phyloP scores from a whole-genome alignment of 1,284 basidiomycete species.

The Trametes hirsuta region DNA sequence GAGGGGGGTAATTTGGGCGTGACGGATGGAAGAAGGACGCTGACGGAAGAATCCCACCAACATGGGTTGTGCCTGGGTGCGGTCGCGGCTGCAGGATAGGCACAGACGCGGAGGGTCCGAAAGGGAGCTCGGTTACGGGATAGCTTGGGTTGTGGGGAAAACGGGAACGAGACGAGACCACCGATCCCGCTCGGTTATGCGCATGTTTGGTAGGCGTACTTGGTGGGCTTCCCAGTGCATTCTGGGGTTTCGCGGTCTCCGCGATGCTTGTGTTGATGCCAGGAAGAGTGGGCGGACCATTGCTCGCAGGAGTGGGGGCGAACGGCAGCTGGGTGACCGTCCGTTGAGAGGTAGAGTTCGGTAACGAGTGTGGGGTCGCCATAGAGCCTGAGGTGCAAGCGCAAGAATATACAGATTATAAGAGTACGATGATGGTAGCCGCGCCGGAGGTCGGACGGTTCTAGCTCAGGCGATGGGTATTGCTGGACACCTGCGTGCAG shows the following conservation, averaged over 20 bases:
- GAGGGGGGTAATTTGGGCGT: constrained; percentile 49
- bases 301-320: constrained; percentile 31
- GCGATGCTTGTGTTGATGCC: constrained; percentile 20
- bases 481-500: constrained; percentile 24
- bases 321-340: constrained; percentile 36
- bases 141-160: constrained; percentile 19
- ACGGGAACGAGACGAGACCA: constrained; percentile 30
- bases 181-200: constrained; percentile 31
- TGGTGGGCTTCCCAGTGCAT: constrained; percentile 19
- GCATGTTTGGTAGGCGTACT: constrained; percentile 23
- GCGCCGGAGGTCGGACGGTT: neutral
- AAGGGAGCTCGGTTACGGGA: constrained; percentile 22
- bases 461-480: constrained; percentile 9
- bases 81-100: constrained; percentile 32
- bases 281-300: constrained; percentile 23
- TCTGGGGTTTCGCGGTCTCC: constrained; percentile 11
- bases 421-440: constrained; percentile 12
- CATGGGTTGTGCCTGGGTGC: constrained; percentile 52
- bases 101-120: constrained; percentile 29
- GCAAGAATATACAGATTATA: constrained; percentile 30
- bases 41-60: constrained; percentile 72
- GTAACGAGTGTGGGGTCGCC: constrained; percentile 39
- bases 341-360: constrained; percentile 29
- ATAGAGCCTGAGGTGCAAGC: constrained; percentile 19
- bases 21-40: constrained; percentile 75